phyloP scores from a whole-genome alignment of 306 rosid genomes.

The Cicer yamashitae region DNA sequence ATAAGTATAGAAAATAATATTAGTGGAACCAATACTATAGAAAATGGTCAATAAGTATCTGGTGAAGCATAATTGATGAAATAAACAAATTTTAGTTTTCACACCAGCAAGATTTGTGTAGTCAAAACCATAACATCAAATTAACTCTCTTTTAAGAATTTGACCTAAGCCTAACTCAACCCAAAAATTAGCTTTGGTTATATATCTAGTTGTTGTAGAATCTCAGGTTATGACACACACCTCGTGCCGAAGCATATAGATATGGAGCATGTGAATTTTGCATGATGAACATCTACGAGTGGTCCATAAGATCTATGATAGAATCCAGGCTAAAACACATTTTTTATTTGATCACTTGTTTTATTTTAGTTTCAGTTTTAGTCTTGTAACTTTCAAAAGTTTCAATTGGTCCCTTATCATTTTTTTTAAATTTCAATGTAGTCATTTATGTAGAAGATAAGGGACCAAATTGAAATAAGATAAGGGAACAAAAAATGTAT shows the following conservation, averaged over 20 bases:
- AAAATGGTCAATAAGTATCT: constrained; percentile 3
- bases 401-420: background rate
- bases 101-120: background rate
- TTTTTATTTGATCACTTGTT: background rate
- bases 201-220: background rate
- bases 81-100: constrained; percentile 17
- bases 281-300: background rate
- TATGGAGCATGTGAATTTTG: background rate
- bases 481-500: background rate
- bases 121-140: background rate
- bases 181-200: background rate
- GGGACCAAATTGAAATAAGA: background rate
- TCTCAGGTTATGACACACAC: background rate
- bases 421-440: background rate
- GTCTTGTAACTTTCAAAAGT: background rate
- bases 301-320: background rate
- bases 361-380: background rate
- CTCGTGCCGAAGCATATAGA: background rate
- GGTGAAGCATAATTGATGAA: constrained; percentile 29
- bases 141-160: constrained; percentile 10
- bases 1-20: background rate
- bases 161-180: background rate
- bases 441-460: background rate
- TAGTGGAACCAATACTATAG: constrained; percentile 1
- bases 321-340: background rate